These are phyloP conservation scores for Globisporangium camurandrum DNA, from an alignment of 352 stramenopile species.

Conservation along the genomic window DNA sequence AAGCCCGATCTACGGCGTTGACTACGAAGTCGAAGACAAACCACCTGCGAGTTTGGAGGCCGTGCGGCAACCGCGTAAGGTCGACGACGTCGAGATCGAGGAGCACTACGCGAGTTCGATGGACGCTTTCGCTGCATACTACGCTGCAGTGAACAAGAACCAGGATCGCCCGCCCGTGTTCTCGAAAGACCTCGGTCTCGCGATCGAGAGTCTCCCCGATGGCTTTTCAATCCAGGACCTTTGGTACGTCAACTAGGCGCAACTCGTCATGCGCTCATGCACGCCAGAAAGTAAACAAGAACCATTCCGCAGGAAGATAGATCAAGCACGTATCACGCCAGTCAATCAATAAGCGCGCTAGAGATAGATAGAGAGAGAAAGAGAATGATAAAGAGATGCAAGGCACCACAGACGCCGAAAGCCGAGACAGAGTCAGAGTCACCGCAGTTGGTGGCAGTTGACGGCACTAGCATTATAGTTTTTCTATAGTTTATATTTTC, in stretches of 20 bases:
- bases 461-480: too few species aligned
- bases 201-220: slow-evolving; percentile 78
- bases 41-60: slow-evolving; percentile 37
- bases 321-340: too few species aligned
- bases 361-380: too few species aligned
- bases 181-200: slow-evolving; percentile 75
- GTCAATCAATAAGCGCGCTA: too few species aligned
- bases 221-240: slow-evolving; percentile 63
- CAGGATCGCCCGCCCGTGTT: slow-evolving; percentile 65
- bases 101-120: slow-evolving; percentile 79
- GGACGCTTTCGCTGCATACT: slow-evolving; percentile 88
- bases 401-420: too few species aligned
- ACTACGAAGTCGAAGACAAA: slow-evolving; percentile 83
- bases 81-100: slow-evolving; percentile 88
- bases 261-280: too few species aligned
- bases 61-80: slow-evolving; percentile 61
- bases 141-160: slow-evolving; percentile 80
- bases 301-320: too few species aligned
- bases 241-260: slow-evolving; percentile 62
- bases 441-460: too few species aligned
- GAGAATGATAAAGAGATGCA: too few species aligned
- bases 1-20: slow-evolving; percentile 88
- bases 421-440: too few species aligned
- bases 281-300: too few species aligned
- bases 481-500: too few species aligned